Evolutionary conservation across 1,284 basidiomycete species (phyloP), one percentile per base, ranked within the genome.

Genomic region (Mycena citricolor): DNA sequence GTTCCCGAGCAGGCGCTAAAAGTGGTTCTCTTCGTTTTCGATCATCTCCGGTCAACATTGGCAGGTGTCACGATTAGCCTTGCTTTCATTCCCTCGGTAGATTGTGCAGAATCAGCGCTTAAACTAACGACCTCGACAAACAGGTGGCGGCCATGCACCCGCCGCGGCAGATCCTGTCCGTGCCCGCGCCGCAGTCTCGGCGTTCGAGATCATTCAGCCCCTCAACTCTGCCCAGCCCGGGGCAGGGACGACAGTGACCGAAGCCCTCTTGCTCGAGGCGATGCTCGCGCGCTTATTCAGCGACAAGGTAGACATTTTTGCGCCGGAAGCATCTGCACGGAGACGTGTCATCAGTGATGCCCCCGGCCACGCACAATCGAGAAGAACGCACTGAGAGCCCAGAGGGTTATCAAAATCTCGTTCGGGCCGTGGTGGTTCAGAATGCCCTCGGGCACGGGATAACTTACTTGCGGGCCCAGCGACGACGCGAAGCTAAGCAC

Each of bases 391-490:
- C 68, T 59, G 10, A 71, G 55, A 14, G 69, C 67, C 70, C 69
- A 71, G 10, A 72, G 42, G 2, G 66, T 64, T 20, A 72, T 54
- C 25, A 70, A 44, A 13, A 71, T 54, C 21, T 69, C 68, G 34
- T 72, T 71, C 13, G 55, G 55, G 2, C 68, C 69, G 30, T 62
- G 61, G 39, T 69, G 66, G 51, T 72, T 67, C 24, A 72, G 45
- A 32, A 72, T 70, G 13, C 70, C 69, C 49, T 71, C 68, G 0
- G 69, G 69, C 21, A 71, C 56, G 23, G 69, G 61, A 34, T 58
- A 64, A 36, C 62, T 63, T 12, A 59, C 57, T 51, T 67, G 65
- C 0, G 65, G 65, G 0, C 64, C 60, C 14, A 62, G 54, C 1
- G 57, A 56, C 5, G 60, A 61, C 8, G 59, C 12, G 50, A 62